Base-by-base conservation (phyloP, 1,284 basidiomycete genomes). In the Cutaneotrichosporon dermatis region DNA sequence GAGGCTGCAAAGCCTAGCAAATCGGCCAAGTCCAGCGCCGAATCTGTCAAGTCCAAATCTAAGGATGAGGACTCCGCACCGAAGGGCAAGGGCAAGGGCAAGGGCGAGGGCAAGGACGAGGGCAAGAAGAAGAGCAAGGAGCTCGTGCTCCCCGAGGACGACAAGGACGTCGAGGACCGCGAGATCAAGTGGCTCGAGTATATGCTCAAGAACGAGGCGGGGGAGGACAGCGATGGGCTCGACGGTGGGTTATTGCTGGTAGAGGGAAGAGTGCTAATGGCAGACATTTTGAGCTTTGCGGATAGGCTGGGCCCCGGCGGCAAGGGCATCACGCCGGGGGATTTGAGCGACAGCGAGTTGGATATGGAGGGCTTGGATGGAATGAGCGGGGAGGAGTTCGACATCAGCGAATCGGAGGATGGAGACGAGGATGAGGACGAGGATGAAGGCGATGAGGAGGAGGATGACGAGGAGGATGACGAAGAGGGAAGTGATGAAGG, bases 141-240 rank as follows among this genome's bases (percentile, higher is more conserved):
- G 60, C 61, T 69, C 69, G 79, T 57, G 83, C 62, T 66, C 4
- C 59, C 58, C 6, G 52, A 54, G 36, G 55, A 60, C 15, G 62
- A 60, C 40, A 55, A 45, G 1, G 80, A 83, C 45, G 81, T 85
- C 37, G 90, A 92, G 66, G 89, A 90, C 67, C 81, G 81, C 1
- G 88, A 90, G 70, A 92, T 92, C 51, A 82, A 84, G 1, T 86
- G 88, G 80, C 79, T 92, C 10, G 90, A 92, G 74, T 80, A 82
- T 10, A 85, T 85, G 73, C 80, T 92, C 13, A 64, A 69, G 16
- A 82, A 84, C 65, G 70, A 79, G 61, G 73, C 67, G 34, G 67
- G 69, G 10, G 75, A 75, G 15, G 73, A 66, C 6, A 77, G 79
- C 34, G 82, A 83, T 68, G 83, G 80, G 0, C 69, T 83, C 15